Evolutionary conservation across 768 basidiomycete genomes (phyloP).

Genomic region (Boletus bicolor): DNA sequence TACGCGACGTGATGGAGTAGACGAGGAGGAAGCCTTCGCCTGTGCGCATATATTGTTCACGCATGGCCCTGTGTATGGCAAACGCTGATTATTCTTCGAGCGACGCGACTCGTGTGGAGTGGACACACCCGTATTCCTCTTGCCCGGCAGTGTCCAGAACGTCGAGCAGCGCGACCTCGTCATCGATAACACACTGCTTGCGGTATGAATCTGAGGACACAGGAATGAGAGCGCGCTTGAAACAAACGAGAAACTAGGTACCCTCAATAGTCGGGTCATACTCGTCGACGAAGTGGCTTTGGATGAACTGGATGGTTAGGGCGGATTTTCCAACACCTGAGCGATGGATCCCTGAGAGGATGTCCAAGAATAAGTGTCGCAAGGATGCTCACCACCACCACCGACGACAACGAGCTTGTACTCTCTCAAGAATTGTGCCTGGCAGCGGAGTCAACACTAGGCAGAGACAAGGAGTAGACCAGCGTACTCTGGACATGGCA

Average conservation of each 20-base stretch:
- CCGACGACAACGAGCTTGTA: conserved; percentile 99
- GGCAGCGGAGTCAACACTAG: conserved; percentile 2
- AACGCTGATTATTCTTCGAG: conserved; percentile 1
- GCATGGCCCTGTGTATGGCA: conserved; percentile 73
- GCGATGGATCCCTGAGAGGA: not conserved
- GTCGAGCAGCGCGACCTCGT: conserved; percentile 96
- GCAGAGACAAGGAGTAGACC: not conserved
- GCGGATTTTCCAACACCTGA: conserved; percentile 73
- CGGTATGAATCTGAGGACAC: conserved; percentile 78
- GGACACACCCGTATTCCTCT: conserved; percentile 91
- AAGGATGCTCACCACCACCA: conserved; percentile 75
- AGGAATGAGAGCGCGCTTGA: not conserved
- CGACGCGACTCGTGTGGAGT: not conserved
- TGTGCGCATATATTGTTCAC: conserved; percentile 98
- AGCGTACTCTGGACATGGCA: conserved; percentile 32
- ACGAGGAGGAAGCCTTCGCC: conserved; percentile 98
- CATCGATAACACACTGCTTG: conserved; percentile 96
- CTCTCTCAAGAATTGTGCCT: conserved; percentile 91
- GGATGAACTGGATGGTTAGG: conserved; percentile 97
- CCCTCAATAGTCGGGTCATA: conserved; percentile 96
- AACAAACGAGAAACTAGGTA: conserved; percentile 25
- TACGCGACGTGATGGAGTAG: conserved; percentile 96
- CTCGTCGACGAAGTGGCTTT: conserved; percentile 90
- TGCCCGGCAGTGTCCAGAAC: conserved; percentile 97
- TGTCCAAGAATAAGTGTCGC: conserved; percentile 20